A percentile compares a stretch with the other conserved stretches of the same genome.
These are phyloP conservation scores for Orbilia oligospora DNA, from an alignment of 2,329 filamentous ascomycete species.

Conservation along the genomic window DNA sequence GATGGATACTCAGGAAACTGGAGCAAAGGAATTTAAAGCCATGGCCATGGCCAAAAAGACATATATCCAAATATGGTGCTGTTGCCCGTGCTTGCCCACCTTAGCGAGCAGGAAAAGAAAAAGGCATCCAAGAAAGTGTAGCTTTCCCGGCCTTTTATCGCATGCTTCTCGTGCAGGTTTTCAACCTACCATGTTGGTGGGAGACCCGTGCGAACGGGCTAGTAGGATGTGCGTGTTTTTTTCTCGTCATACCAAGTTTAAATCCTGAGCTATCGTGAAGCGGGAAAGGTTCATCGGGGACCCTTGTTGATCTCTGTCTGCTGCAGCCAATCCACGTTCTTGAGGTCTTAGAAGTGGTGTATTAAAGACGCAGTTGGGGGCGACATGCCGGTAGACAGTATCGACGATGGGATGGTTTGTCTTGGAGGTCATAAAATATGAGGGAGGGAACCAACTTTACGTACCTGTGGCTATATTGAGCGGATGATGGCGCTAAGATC, in stretches of 20 bases:
- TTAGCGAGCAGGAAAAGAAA: slow-evolving; percentile 38
- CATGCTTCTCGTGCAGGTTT: slow-evolving; percentile 36
- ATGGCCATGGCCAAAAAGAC: too few relatives aligned
- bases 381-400: slow-evolving; percentile 34
- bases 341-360: slow-evolving; percentile 40
- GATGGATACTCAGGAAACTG: slow-evolving; percentile 28
- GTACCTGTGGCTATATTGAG: slow-evolving; percentile 4
- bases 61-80: slow-evolving; percentile 40
- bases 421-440: slow-evolving; percentile 14
- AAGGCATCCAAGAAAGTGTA: slow-evolving; percentile 33
- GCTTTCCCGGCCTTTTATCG: slow-evolving; percentile 49
- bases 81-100: slow-evolving; percentile 51
- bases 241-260: slow-evolving; percentile 60
- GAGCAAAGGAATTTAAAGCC: too few relatives aligned
- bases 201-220: slow-evolving; percentile 60
- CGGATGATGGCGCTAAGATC: slow-evolving; percentile 4
- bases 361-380: slow-evolving; percentile 58
- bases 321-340: slow-evolving; percentile 61
- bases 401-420: slow-evolving; percentile 57
- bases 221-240: slow-evolving; percentile 54
- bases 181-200: slow-evolving; percentile 60
- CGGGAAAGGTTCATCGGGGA: slow-evolving; percentile 60
- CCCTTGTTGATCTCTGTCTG: slow-evolving; percentile 60
- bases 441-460: slow-evolving; percentile 21
- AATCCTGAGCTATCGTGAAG: slow-evolving; percentile 60